Evolutionary conservation across 176 grass and related monocot species (phyloP), one percentile per base, ranked within the genome.

Genomic region (Musa itinerans): DNA sequence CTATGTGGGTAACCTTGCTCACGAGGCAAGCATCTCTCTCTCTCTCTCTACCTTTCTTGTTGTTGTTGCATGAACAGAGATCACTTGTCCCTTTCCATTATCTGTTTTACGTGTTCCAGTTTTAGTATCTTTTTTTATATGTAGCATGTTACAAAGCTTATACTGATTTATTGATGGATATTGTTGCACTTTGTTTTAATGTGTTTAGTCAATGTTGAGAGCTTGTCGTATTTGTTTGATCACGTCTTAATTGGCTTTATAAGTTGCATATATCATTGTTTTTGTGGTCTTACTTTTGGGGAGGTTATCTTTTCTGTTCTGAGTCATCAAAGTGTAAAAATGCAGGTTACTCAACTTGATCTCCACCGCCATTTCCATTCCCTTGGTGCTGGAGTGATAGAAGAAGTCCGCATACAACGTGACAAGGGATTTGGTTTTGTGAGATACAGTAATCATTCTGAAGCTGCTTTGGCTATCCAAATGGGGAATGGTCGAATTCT

Each of bases 401-500:
- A 98, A 78, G 95, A 98, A 50, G 95, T 98, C 54, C 88, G 95
- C 22, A 86, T 92, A 64, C 92, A 92, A 78, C 86, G 86, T 12
- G 90, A 98, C 54, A 98, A 98, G 80, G 90, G 95, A 2, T 98
- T 98, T 90, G 95, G 90, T 50, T 93, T 98, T 83, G 95, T 98
- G 72, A 88, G 95, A 75, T 98, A 86, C 83, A 93, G 84, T 67
- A 98, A 76, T 69, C 95, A 98, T 82, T 75, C 89, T 14, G 95
- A 98, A 85, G 95, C 95, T 79, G 95, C 95, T 53, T 43, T 81
- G 54, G 95, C 95, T 81, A 98, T 98, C 73, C 90, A 91, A 80
- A 87, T 87, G 75, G 90, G 80, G 15, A 98, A 83, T 77, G 88
- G 95, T 26, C 86, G 83, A 64, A 61, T 87, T 84, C 69, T 93